A percentile compares a stretch with the other conserved stretches of the same genome.
Evolutionary conservation across 2,329 filamentous ascomycete genomes (phyloP).

Genomic region (Scytalidium sp.): DNA sequence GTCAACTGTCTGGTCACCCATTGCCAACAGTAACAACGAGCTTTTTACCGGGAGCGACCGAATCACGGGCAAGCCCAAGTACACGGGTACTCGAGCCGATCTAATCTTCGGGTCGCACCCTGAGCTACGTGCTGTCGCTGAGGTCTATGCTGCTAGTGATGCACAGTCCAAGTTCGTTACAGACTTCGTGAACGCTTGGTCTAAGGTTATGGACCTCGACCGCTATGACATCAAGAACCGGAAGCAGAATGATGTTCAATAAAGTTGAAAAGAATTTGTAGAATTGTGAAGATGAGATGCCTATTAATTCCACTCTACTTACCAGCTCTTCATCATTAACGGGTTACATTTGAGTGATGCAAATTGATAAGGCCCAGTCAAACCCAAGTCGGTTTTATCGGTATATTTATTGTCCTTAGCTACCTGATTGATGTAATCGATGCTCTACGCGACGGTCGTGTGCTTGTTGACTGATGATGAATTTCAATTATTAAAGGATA

Average conservation of each 20-base stretch:
- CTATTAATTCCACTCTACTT: no score
- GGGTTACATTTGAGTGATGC: no score
- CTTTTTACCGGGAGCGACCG: slow-evolving; percentile 52
- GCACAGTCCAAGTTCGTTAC: slow-evolving; percentile 49
- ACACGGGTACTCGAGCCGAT: slow-evolving; percentile 53
- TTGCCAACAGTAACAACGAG: slow-evolving; percentile 36
- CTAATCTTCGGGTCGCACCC: slow-evolving; percentile 56
- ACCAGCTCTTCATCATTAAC: no score
- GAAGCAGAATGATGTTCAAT: neutral
- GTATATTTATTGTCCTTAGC: no score
- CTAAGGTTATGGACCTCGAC: slow-evolving; percentile 59
- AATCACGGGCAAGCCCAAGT: slow-evolving; percentile 53
- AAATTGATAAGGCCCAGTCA: no score
- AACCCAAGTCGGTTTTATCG: no score
- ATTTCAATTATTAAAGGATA: no score
- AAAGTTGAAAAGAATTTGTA: no score
- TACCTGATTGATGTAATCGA: no score
- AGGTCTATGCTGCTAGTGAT: slow-evolving; percentile 52
- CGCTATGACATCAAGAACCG: slow-evolving; percentile 44
- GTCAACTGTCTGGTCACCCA: slow-evolving; percentile 48
- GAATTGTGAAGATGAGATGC: no score
- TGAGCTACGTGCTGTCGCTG: slow-evolving; percentile 54
- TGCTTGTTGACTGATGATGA: no score
- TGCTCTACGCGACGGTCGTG: no score
- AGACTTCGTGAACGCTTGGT: slow-evolving; percentile 56